Percentiles rank a stretch among this genome's conserved stretches.
Evolutionary conservation across 257 asterid species (phyloP).

Genomic region (Ajuga chamaepitys): DNA sequence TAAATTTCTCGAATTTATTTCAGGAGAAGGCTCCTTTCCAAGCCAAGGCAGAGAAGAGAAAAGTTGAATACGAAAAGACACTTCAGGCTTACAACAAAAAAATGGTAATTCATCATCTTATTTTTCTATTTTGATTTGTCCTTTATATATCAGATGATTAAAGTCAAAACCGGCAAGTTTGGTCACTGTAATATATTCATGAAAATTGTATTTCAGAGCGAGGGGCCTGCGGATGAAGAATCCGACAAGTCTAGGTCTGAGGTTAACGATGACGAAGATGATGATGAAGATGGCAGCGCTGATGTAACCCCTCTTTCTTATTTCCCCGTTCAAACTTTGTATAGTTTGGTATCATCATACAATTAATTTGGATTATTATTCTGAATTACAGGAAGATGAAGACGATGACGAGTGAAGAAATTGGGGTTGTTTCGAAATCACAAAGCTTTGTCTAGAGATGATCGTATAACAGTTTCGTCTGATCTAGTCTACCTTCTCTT

Average conservation of each 20-base stretch:
- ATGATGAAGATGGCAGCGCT: conserved; percentile 37
- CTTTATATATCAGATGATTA: neutral
- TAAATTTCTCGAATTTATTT: neutral
- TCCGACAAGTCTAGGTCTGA: conserved; percentile 49
- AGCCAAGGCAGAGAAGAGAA: conserved; percentile 74
- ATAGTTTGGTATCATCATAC: too few relatives aligned
- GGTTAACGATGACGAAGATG: conserved; percentile 44
- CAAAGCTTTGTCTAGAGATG: neutral
- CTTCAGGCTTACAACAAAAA: conserved; percentile 67
- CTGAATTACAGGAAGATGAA: conserved; percentile 24
- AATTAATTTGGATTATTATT: neutral
- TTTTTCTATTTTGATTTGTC: neutral
- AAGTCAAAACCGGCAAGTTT: too few relatives aligned
- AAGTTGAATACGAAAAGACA: conserved; percentile 58
- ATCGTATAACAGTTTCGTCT: conserved; percentile 19
- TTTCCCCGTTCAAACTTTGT: too few relatives aligned
- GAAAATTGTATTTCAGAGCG: conserved; percentile 14
- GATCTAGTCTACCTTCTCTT: conserved; percentile 1
- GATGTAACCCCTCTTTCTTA: conserved; percentile 14
- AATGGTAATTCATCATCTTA: conserved; percentile 21
- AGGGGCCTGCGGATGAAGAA: conserved; percentile 34
- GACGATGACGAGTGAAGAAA: conserved; percentile 34
- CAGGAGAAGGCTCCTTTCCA: conserved; percentile 78
- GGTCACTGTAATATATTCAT: too few relatives aligned
- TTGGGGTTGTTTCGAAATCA: neutral